A percentile compares a stretch with the other conserved stretches of the same genome.
Evolutionary conservation across 2,329 filamentous ascomycete genomes (phyloP).

Genomic region (Elsinoe arachidis): DNA sequence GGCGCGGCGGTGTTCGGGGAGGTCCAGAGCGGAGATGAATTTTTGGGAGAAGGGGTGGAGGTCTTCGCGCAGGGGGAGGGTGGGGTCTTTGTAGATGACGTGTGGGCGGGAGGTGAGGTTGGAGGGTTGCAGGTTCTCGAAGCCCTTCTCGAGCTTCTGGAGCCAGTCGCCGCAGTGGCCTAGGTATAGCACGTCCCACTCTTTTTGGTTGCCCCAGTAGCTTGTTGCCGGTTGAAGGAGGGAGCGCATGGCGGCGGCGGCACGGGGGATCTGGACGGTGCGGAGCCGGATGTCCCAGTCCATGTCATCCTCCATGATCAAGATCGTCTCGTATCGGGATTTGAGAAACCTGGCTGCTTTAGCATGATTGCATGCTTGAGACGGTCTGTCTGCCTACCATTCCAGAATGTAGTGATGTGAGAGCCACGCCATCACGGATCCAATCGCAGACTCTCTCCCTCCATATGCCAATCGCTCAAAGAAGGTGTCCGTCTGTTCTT

Average conservation of each 20-base stretch:
- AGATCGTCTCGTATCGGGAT: slow-evolving; percentile 33
- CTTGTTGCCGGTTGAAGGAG: slow-evolving; percentile 18
- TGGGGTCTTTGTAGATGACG: slow-evolving; percentile 27
- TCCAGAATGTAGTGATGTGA: slow-evolving; percentile 32
- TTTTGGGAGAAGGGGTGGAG: slow-evolving; percentile 32
- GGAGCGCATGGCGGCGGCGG: slow-evolving; percentile 32
- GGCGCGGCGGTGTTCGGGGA: slow-evolving; percentile 30
- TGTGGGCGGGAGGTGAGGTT: slow-evolving; percentile 26
- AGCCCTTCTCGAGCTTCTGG: slow-evolving; percentile 15
- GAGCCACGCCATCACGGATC: slow-evolving; percentile 33
- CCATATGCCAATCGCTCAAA: slow-evolving; percentile 18
- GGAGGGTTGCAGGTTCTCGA: slow-evolving; percentile 20
- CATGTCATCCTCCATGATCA: slow-evolving; percentile 40
- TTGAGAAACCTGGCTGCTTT: slow-evolving; percentile 29
- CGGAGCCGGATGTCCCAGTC: slow-evolving; percentile 39
- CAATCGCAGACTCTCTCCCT: slow-evolving; percentile 14
- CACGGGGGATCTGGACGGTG: slow-evolving; percentile 33
- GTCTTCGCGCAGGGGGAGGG: slow-evolving; percentile 28
- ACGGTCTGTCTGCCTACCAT: not conserved
- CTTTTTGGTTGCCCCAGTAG: slow-evolving; percentile 33
- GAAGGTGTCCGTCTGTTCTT: slow-evolving; percentile 26
- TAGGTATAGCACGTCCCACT: slow-evolving; percentile 33
- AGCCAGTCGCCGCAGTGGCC: slow-evolving; percentile 34
- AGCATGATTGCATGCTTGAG: not conserved
- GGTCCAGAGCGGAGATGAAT: slow-evolving; percentile 29